Base-by-base conservation (phyloP, 441 rosid genomes). In the Erodium texanum region DNA sequence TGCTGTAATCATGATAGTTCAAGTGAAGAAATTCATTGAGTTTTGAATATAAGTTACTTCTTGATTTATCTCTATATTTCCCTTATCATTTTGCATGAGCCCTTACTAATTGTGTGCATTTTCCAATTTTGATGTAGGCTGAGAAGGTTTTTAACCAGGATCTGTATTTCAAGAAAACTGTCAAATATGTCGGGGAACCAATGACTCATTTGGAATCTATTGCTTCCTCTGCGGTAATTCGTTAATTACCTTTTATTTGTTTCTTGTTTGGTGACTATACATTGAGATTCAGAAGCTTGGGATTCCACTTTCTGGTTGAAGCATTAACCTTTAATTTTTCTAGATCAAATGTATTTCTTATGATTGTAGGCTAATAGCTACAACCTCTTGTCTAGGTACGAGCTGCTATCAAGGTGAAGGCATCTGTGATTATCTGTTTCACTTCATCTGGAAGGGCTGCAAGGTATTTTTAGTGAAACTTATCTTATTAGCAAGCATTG, bases 141-240 rank as follows among this genome's bases (percentile, higher is more conserved):
- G 98, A 95, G 76, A 95, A 92, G 85, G 97, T 90, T 75, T 95
- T 92, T 84, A 92, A 95, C 72, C 96, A 92, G 74, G 99, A 92
- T 76, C 45, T 87, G 64, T 94, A 85, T 82, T 92, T 88, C 83
- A 94, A 94, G 86, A 92, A 80, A 80, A 90, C 97, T 10, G 94
- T 89, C 73, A 92, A 94, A 76, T 85, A 77, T 82, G 96, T 88
- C 67, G 99, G 97, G 69, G 98, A 94, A 82, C 95, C 98, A 24
- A 94, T 92, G 99, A 75, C 85, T 73, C 98, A 92, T 80, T 82
- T 94, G 84, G 99, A 94, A 83, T 94, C 97, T 24, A 88, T 92
- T 73, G 94, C 97, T 75, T 95, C 99, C 71, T 87, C 99, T 71
- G 99, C 96, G 82, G 99, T 95, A 89, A 71, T 75, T 66, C 59